Percentiles rank a stretch among this genome's conserved stretches.
Conservation (phyloP, 1,139 yeast genomes). For the Kodamaea suecica region DNA sequence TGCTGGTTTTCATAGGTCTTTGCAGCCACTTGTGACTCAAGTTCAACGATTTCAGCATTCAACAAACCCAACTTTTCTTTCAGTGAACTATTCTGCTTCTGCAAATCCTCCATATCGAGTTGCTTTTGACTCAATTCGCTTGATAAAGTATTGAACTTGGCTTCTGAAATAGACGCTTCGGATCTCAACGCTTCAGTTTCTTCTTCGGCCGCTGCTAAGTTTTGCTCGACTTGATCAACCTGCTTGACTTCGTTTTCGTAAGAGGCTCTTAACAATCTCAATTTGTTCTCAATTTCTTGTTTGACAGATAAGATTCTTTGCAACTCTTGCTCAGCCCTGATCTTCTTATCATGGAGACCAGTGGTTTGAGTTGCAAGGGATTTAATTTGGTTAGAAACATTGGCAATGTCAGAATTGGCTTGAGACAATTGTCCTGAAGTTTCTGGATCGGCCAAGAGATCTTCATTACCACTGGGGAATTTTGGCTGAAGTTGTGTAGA, state of each 20-base stretch:
- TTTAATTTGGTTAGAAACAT: constrained; percentile 78
- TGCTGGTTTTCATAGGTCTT: constrained; percentile 54
- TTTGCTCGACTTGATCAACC: constrained; percentile 64
- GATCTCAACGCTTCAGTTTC: constrained; percentile 74
- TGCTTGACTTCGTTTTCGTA: constrained; percentile 81
- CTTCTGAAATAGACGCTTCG: constrained; percentile 78
- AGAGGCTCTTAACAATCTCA: constrained; percentile 61
- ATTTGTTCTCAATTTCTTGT: constrained; percentile 66
- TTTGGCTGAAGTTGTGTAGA: constrained; percentile 6
- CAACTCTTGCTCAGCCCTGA: constrained; percentile 74
- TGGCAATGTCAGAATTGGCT: constrained; percentile 84
- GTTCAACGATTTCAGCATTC: constrained; percentile 63
- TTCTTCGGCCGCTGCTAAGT: constrained; percentile 54
- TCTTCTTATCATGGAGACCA: constrained; percentile 64
- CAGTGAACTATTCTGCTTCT: constrained; percentile 59
- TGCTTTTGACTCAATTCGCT: constrained; percentile 63
- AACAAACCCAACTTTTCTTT: constrained; percentile 66
- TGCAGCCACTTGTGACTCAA: constrained; percentile 53
- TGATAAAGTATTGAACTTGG: constrained; percentile 71
- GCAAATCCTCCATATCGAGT: constrained; percentile 58
- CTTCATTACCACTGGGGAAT: constrained; percentile 32
- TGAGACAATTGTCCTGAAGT: constrained; percentile 67
- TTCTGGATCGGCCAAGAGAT: constrained; percentile 56
- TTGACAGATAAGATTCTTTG: constrained; percentile 61
- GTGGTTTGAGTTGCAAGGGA: constrained; percentile 76